A percentile compares a stretch with the other conserved stretches of the same genome.
Conservation (phyloP, 768 basidiomycete species). For the Xerocomus brunneocitrinus region DNA sequence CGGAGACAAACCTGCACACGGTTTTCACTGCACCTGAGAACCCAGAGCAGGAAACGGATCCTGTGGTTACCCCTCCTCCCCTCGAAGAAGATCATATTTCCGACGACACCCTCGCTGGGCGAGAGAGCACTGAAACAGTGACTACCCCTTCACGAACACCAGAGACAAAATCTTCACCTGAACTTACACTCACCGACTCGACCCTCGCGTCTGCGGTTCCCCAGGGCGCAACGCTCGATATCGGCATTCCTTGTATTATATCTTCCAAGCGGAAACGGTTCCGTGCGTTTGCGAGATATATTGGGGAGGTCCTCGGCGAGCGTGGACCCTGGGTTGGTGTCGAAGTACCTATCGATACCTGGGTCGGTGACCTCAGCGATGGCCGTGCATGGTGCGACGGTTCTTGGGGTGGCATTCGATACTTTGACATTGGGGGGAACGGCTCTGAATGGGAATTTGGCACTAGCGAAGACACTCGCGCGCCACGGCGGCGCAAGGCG, state of each 20-base stretch:
- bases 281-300: conserved; percentile 83
- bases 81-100: conserved; percentile 12
- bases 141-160: conserved; percentile 19
- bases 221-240: conserved; percentile 67
- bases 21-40: conserved; percentile 21
- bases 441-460: conserved; percentile 65
- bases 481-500: conserved; percentile 21
- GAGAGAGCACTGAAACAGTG: conserved; percentile 26
- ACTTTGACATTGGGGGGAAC: conserved; percentile 68
- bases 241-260: conserved; percentile 90
- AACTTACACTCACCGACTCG: conserved; percentile 20
- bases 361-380: conserved; percentile 46
- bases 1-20: conserved; percentile 17
- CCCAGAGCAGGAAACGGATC: conserved; percentile 6
- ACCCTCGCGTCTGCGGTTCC: conserved; percentile 23
- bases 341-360: conserved; percentile 69
- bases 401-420: conserved; percentile 72
- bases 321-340: conserved; percentile 86
- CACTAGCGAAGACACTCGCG: conserved; percentile 36
- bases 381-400: conserved; percentile 88
- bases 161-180: conserved; percentile 16
- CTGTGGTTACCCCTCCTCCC: conserved; percentile 7
- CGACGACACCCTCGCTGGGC: conserved; percentile 20
- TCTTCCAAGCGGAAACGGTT: conserved; percentile 78
- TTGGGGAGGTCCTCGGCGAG: conserved; percentile 82